Base-by-base conservation (phyloP, 805 yeast genomes). In the Debaryomyces maramus region DNA sequence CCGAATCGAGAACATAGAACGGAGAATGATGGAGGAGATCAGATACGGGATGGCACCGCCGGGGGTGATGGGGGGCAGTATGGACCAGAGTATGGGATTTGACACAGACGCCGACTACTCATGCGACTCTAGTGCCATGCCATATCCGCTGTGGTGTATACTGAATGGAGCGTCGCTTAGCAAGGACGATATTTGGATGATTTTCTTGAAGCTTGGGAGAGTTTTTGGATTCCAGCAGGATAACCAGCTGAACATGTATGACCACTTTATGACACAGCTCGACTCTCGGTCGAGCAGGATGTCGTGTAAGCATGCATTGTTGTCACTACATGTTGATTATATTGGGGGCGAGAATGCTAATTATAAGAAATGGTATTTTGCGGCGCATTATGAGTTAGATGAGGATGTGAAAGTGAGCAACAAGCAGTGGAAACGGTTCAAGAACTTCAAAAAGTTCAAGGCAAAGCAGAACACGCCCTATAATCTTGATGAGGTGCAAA, bases 271-370 rank as follows among this genome's bases (percentile, higher is more conserved):
- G 84, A 67, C 75, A 5, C 85, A 86, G 57, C 68, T 91, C 43
- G 97, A 91, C 53, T 90, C 97, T 6, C 77, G 97, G 43, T 77
- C 96, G 0, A 79, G 95, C 44, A 76, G 98, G 45, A 78, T 83
- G 75, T 62, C 81, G 2, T 85, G 96, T 3, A 60, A 68, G 24
- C 74, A 67, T 41, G 97, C 97, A 0, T 67, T 91, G 41, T 55
- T 81, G 2, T 78, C 91, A 0, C 63, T 91, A 23, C 98, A 91
- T 63, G 82, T 88, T 1, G 95, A 90, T 46, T 91, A 91, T 61
- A 88, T 91, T 45, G 97, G 97, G 0, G 97, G 98, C 13, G 87
- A 82, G 36, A 71, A 81, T 44, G 78, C 97, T 3, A 91, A 91
- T 63, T 91, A 83, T 63, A 78, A 83, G 55, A 88, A 86, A 61